phyloP scores from a whole-genome alignment of 805 yeast genomes.

The Ogataea angusta region DNA sequence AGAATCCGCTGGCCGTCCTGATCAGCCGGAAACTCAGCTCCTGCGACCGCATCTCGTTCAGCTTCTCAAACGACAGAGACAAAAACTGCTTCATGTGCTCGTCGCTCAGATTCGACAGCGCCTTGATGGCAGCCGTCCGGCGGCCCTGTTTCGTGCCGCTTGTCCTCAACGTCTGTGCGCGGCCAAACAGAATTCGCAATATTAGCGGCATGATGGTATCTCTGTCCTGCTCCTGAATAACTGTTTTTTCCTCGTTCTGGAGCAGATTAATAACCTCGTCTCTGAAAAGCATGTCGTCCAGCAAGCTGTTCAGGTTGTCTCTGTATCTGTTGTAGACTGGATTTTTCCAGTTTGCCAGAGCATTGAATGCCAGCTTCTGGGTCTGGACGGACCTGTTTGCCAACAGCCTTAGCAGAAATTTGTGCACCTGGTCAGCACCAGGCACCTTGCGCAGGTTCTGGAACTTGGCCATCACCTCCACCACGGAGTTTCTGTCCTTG shows the following conservation, averaged over 20 bases:
- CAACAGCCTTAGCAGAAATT: slow-evolving; percentile 51
- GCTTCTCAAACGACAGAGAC: slow-evolving; percentile 54
- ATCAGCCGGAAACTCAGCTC: slow-evolving; percentile 34
- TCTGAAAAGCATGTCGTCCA: slow-evolving; percentile 80
- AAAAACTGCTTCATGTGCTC: slow-evolving; percentile 58
- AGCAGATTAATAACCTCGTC: slow-evolving; percentile 77
- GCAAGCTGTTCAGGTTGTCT: slow-evolving; percentile 67
- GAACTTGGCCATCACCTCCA: slow-evolving; percentile 64
- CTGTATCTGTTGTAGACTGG: slow-evolving; percentile 60
- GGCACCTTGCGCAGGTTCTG: slow-evolving; percentile 56
- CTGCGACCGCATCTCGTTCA: slow-evolving; percentile 29
- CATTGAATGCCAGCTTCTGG: slow-evolving; percentile 71
- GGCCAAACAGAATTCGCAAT: slow-evolving; percentile 77
- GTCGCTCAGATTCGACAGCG: slow-evolving; percentile 55
- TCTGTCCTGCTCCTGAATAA: slow-evolving; percentile 61
- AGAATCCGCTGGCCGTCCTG: slow-evolving; percentile 60
- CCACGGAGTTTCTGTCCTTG: slow-evolving; percentile 52
- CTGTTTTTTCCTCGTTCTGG: slow-evolving; percentile 45
- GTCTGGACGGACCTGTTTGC: slow-evolving; percentile 58
- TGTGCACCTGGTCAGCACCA: slow-evolving; percentile 50
- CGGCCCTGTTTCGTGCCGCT: slow-evolving; percentile 72
- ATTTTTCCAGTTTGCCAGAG: slow-evolving; percentile 62
- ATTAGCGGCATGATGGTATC: slow-evolving; percentile 64
- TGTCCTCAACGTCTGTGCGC: slow-evolving; percentile 66
- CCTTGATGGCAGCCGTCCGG: slow-evolving; percentile 64